Base-by-base conservation (phyloP, 2,329 filamentous ascomycete genomes). In the Diaporthe sp. region DNA sequence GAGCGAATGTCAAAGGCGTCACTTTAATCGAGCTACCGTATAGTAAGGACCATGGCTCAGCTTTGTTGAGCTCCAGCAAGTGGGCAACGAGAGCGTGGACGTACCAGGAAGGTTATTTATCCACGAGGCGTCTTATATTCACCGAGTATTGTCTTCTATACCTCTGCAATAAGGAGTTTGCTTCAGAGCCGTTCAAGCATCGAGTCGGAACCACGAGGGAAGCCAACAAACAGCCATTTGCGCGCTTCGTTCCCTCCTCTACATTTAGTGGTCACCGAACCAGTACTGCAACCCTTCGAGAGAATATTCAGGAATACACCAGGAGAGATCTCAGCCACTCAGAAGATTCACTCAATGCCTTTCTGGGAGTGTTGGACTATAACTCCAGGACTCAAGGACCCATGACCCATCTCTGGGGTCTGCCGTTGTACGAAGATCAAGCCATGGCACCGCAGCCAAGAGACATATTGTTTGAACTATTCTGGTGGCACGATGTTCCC, bases 11-110 rank as follows among this genome's bases (percentile, higher is more conserved):
- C 39, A 44, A 63, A 15, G 39, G 39, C 2, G 39, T 47, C 39
- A 47, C 59, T 65, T 17, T 65, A 9, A 17, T 32, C 4, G 27
- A 47, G 19, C 27, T 47, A 12, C 39, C 59, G 2, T 65, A 65
- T 27, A 61, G 39, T 10, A 65, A 47, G 27, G 27, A 47, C 39
- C 39, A 47, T 19, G 39, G 39, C 39, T 47, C 42, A 19, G 59
- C 39, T 8, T 47, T 65, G 19, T n/a, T 65, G 13, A 44, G 42
- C 27, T 47, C 59, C 4, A 47, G 59, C 59, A 65, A 47, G 27
- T 65, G 59, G 58, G 59, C 39, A 27, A 65, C 39, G 27, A 65
- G 59, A 25, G 59, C 19, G 10, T 65, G 39, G 39, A 47, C 59
- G 13, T 65, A 47, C n/a, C 59, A 65, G 19, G 59, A 65, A 5